Conservation (phyloP, 352 stramenopile genomes). For the Phytophthora cactorum region DNA sequence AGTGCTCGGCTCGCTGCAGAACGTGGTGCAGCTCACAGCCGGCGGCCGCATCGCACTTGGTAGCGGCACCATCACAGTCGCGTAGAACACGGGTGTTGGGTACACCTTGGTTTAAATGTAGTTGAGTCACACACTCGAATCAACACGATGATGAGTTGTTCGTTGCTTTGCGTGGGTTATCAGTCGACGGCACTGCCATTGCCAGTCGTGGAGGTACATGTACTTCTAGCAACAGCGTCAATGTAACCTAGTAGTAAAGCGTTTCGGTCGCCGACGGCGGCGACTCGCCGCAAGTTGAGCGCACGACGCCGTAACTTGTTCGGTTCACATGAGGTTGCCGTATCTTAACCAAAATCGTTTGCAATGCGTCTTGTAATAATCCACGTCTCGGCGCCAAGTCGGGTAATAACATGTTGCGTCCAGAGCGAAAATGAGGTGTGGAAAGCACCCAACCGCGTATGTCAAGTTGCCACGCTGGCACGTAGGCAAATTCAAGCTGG, state of each 20-base stretch:
- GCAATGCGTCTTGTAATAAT: neutral
- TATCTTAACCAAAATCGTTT: constrained; percentile 2
- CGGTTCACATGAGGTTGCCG: too few species aligned
- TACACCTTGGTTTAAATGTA: neutral
- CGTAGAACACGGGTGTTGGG: constrained; percentile 6
- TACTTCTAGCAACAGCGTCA: too few species aligned
- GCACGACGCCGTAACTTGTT: too few species aligned
- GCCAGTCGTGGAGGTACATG: neutral
- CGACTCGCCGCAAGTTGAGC: too few species aligned
- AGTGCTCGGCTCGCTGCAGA: constrained; percentile 32
- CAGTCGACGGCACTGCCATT: neutral
- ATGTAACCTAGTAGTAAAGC: too few species aligned
- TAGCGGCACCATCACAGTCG: constrained; percentile 34
- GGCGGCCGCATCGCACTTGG: constrained; percentile 24
- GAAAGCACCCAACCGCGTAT: constrained; percentile 1
- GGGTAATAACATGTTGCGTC: constrained; percentile 1
- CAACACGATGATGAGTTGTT: neutral
- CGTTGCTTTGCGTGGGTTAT: neutral
- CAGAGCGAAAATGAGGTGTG: neutral
- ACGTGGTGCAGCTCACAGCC: constrained; percentile 27
- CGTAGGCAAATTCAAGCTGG: constrained; percentile 18
- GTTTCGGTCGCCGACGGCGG: too few species aligned
- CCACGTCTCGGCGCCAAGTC: neutral
- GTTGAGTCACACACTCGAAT: neutral
- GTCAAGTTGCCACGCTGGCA: constrained; percentile 6